Conservation (phyloP, 2,329 filamentous ascomycete genomes). For the Acarospora socialis region DNA sequence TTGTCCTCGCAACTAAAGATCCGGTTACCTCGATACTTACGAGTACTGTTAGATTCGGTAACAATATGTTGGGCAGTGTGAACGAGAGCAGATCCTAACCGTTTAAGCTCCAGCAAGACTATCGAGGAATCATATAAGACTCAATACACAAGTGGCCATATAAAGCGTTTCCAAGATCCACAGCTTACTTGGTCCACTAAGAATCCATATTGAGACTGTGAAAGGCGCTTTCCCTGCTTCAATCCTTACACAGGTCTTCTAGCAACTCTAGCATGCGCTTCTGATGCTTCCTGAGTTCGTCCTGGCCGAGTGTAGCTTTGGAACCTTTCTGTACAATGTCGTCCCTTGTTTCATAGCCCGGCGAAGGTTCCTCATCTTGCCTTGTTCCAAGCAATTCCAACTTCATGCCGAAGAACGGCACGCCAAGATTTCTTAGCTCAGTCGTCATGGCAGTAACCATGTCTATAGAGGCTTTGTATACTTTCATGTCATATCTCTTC, state of each 20-base stretch:
- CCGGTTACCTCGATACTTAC: no score
- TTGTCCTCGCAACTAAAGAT: no score
- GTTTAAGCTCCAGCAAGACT: no score
- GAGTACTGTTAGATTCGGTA: no score
- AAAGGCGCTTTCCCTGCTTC: slow-evolving; percentile 5
- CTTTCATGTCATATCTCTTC: slow-evolving; percentile 44
- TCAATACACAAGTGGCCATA: no score
- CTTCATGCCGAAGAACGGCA: slow-evolving; percentile 46
- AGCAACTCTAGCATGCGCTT: slow-evolving; percentile 35
- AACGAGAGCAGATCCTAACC: no score
- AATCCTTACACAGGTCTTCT: slow-evolving; percentile 33
- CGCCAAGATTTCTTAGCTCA: slow-evolving; percentile 42
- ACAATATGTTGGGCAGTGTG: no score
- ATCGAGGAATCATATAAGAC: no score
- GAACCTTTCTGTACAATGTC: slow-evolving; percentile 5
- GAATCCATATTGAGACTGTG: slow-evolving; percentile 20
- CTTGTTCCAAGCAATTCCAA: slow-evolving; percentile 25
- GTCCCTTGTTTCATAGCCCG: slow-evolving; percentile 9
- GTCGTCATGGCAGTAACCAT: slow-evolving; percentile 45
- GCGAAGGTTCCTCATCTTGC: slow-evolving; percentile 8
- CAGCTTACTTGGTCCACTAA: slow-evolving; percentile 27
- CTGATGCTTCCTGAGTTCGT: slow-evolving; percentile 31
- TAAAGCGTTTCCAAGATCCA: no score
- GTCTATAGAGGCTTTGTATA: slow-evolving; percentile 42
- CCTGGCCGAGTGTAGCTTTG: slow-evolving; percentile 23